A percentile compares a stretch with the other conserved stretches of the same genome.
phyloP scores from a whole-genome alignment of 2,329 filamentous ascomycete species.

The Colletotrichum melonis region DNA sequence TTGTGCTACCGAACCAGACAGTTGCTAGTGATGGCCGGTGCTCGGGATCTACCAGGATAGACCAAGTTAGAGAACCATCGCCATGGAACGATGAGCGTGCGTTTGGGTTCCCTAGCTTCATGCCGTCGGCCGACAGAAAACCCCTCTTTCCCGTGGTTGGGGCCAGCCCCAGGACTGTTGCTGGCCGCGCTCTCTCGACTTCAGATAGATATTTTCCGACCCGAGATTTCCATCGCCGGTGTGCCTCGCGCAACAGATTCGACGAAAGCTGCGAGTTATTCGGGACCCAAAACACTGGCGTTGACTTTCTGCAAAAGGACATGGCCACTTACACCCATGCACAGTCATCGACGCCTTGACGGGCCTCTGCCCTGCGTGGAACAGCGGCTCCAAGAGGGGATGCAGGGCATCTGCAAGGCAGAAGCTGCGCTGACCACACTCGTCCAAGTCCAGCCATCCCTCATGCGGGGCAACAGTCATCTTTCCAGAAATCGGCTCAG shows the following conservation, averaged over 20 bases:
- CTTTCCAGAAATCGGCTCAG: background rate
- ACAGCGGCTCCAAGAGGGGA: background rate
- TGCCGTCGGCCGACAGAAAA: conserved; percentile 20
- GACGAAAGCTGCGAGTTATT: background rate
- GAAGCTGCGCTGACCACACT: background rate
- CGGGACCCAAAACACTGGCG: background rate
- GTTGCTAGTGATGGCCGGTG: background rate
- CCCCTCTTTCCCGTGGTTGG: background rate
- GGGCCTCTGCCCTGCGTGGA: background rate
- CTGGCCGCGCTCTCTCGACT: background rate
- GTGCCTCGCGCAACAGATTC: background rate
- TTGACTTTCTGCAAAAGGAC: background rate
- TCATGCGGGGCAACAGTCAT: background rate
- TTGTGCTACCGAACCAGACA: background rate
- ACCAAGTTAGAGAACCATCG: background rate
- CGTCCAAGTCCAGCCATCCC: background rate
- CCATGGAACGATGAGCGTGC: conserved; percentile 1
- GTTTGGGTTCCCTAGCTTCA: background rate
- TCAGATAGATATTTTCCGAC: background rate
- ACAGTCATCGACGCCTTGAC: conserved; percentile 17
- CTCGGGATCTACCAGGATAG: background rate
- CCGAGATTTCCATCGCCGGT: background rate
- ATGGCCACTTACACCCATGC: background rate
- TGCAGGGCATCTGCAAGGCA: conserved; percentile 1
- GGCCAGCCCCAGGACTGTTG: background rate